These are phyloP conservation scores for Acanthamoeba royreba DNA, from an alignment of 208 protist genomes.

Conservation along the genomic window DNA sequence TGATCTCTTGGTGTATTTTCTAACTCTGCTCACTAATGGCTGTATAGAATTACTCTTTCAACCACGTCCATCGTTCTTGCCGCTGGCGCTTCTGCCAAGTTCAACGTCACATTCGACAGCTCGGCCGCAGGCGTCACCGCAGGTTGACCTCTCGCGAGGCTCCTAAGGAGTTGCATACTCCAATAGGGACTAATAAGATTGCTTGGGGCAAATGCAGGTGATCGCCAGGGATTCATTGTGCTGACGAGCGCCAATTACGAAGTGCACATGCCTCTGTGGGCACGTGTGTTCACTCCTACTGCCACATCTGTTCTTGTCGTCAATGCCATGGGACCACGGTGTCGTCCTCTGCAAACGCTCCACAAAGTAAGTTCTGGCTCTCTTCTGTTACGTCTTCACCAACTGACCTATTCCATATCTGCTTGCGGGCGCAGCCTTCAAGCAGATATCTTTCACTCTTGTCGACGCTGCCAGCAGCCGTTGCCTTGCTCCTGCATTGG, in stretches of 20 bases:
- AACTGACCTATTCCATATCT: too few relatives aligned
- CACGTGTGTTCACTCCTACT: neutral
- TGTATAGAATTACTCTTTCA: neutral
- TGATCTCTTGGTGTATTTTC: neutral
- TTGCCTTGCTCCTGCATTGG: neutral
- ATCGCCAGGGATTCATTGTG: neutral
- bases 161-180: neutral
- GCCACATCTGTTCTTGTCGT: neutral
- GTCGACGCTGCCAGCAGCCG: neutral
- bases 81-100: neutral
- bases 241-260: neutral
- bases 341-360: too few relatives aligned
- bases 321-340: neutral
- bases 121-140: neutral
- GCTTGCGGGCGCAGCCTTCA: neutral
- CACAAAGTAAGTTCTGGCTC: too few relatives aligned
- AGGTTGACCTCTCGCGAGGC: neutral
- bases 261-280: neutral
- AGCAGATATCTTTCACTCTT: neutral
- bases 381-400: too few relatives aligned
- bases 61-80: neutral
- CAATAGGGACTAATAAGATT: too few relatives aligned
- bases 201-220: neutral
- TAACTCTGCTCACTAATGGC: too few relatives aligned
- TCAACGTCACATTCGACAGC: neutral